Evolutionary conservation across 1,284 basidiomycete species (phyloP).

Genomic region (Heterobasidion occidentale): DNA sequence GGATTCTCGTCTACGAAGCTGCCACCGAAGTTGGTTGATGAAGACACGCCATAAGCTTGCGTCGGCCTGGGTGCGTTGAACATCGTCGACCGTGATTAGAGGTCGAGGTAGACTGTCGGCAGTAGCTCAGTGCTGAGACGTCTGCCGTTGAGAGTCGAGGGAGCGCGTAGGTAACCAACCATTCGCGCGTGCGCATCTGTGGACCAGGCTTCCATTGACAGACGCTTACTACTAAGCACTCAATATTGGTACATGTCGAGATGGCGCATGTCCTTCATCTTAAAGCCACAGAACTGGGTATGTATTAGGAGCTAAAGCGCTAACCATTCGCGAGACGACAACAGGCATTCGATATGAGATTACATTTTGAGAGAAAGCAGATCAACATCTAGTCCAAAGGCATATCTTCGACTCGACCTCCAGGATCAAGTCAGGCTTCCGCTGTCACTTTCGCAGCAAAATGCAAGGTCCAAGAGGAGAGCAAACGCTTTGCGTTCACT

Average conservation of each 20-base stretch:
- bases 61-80: constrained; percentile 72
- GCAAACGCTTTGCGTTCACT: constrained; percentile 64
- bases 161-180: no score
- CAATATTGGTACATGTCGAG: no score
- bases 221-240: no score
- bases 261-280: no score
- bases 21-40: constrained; percentile 51
- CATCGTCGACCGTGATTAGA: constrained; percentile 34
- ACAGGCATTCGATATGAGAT: background rate
- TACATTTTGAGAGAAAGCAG: background rate
- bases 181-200: no score
- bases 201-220: no score
- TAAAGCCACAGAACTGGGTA: no score
- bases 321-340: no score
- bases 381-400: background rate
- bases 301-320: no score
- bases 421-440: background rate
- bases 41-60: constrained; percentile 52
- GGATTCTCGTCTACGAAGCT: constrained; percentile 75
- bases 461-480: constrained; percentile 79
- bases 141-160: no score
- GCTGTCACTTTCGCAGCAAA: constrained; percentile 65
- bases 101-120: background rate
- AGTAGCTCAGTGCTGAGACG: no score
- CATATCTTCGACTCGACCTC: background rate